These are phyloP conservation scores for Trichoderma koningiopsis DNA, from an alignment of 2,329 filamentous ascomycete species.

Conservation along the genomic window DNA sequence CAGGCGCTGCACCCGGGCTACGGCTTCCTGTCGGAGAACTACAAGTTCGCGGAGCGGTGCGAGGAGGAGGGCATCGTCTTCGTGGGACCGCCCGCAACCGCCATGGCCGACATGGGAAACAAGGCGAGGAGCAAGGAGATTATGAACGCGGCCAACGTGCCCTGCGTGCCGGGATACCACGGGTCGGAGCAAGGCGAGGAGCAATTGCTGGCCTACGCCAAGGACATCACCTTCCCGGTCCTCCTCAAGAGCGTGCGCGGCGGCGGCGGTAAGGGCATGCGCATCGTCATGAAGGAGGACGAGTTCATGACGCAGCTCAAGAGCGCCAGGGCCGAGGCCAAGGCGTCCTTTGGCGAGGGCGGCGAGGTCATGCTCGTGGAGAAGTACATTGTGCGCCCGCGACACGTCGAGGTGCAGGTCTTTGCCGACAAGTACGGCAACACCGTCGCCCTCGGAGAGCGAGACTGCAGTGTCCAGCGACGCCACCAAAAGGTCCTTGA, in stretches of 20 bases:
- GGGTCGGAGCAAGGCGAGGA: constrained; percentile 74
- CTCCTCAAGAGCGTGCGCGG: constrained; percentile 79
- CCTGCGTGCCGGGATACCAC: constrained; percentile 95
- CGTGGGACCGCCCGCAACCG: constrained; percentile 83
- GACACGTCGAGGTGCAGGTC: constrained; percentile 88
- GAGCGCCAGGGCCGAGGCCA: constrained; percentile 74
- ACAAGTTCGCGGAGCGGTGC: constrained; percentile 84
- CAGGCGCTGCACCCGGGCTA: constrained; percentile 95
- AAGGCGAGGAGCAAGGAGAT: constrained; percentile 94
- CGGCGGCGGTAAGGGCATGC: constrained; percentile 83
- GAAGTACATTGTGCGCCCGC: constrained; percentile 74
- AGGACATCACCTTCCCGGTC: constrained; percentile 68
- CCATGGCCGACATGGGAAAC: constrained; percentile 88
- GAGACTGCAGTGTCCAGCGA: constrained; percentile 85
- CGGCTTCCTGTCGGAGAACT: constrained; percentile 93
- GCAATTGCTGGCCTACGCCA: constrained; percentile 67
- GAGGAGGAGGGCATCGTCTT: constrained; percentile 89
- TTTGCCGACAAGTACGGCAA: constrained; percentile 81
- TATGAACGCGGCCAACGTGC: constrained; percentile 92
- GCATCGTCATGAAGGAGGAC: constrained; percentile 67
- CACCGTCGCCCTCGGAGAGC: constrained; percentile 81
- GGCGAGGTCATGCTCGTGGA: constrained; percentile 82
- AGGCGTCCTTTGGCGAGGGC: constrained; percentile 78
- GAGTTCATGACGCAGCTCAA: constrained; percentile 72
- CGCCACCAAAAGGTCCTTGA: constrained; percentile 91